Evolutionary conservation across 495 filamentous ascomycete species (phyloP), one percentile per base, ranked within the genome.

Genomic region (Aspergillus taichungensis): DNA sequence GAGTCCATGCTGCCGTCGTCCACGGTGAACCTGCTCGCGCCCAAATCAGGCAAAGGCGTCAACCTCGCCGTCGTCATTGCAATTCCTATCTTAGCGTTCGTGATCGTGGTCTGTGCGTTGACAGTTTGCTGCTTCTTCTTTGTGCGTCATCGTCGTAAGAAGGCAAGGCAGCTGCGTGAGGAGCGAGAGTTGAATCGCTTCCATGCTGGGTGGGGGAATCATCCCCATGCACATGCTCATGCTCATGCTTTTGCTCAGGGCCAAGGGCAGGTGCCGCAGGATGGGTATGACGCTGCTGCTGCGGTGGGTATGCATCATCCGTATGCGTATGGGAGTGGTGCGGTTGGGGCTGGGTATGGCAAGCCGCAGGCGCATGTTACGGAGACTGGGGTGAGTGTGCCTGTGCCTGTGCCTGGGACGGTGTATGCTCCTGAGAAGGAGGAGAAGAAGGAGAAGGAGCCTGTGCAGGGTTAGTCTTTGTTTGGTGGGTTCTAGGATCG

Each of bases 31-130:
- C 57, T 67, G 6, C 42, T 50, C 38, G 50, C 48, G 0, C 29
- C 64, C 2, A 43, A 36, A 5, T 29, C 43, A 27, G 32, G 38
- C 18, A 59, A 58, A 1, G 54, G 57, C 31, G 45, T 59, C 10
- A 62, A 62, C 30, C 59, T 75, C 1, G 64, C 64, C n/a, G 42
- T 75, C 6, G 62, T 69, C 12, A 71, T 77, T 36, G 63, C 61
- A 10, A 47, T 77, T 10, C 74, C 74, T 0, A 61, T 77, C 37
- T 45, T 70, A 13, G 62, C 51, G 14, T 70, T 72, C 49, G 30
- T 74, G 0, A 57, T 74, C 34, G 40, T 70, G 14, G 32, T 63
- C 29, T 39, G 46, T 38, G 43, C 49, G 0, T 43, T 60, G 0
- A 38, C 40, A 0, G 38, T 52, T 6, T 67, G 67, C 46, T 70